A percentile compares a stretch with the other conserved stretches of the same genome.
These are phyloP conservation scores for Tilletia walkeri DNA, from an alignment of 1,284 basidiomycete genomes.

Conservation along the genomic window DNA sequence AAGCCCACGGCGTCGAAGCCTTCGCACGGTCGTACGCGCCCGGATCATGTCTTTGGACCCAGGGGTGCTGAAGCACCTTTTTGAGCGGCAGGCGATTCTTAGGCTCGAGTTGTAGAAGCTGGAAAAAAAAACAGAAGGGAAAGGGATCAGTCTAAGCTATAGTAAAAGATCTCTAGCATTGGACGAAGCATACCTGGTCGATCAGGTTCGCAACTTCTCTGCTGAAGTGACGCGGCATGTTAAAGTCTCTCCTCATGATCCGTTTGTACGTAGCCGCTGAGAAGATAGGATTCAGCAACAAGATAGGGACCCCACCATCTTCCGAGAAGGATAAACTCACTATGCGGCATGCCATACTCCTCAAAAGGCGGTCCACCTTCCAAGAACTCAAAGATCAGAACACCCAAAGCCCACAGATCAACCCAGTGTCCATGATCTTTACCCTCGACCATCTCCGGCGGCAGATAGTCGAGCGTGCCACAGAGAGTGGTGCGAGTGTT, in stretches of 20 bases:
- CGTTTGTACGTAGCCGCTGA: constrained; percentile 41
- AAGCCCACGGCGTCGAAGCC: neutral
- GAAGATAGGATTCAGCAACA: neutral
- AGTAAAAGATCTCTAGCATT: neutral
- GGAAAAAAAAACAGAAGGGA: constrained; percentile 16
- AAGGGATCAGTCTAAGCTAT: neutral
- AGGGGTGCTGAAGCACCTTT: constrained; percentile 83
- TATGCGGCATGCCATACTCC: constrained; percentile 67
- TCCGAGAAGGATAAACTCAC: constrained; percentile 59
- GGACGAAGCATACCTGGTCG: constrained; percentile 29
- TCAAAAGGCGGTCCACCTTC: constrained; percentile 92
- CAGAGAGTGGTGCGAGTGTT: constrained; percentile 84
- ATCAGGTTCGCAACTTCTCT: constrained; percentile 43
- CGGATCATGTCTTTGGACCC: constrained; percentile 76
- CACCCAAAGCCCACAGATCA: constrained; percentile 95
- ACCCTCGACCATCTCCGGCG: constrained; percentile 96
- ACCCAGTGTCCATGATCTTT: constrained; percentile 82
- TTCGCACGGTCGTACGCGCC: constrained; percentile 40
- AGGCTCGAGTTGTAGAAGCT: constrained; percentile 86
- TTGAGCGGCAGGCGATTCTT: constrained; percentile 75
- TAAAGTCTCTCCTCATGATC: constrained; percentile 46
- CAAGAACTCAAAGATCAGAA: constrained; percentile 92
- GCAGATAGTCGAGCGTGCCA: constrained; percentile 93
- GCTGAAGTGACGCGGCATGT: constrained; percentile 43
- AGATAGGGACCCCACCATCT: neutral